Conservation (phyloP, 1,139 yeast species). For the Geotrichum carabidarum region DNA sequence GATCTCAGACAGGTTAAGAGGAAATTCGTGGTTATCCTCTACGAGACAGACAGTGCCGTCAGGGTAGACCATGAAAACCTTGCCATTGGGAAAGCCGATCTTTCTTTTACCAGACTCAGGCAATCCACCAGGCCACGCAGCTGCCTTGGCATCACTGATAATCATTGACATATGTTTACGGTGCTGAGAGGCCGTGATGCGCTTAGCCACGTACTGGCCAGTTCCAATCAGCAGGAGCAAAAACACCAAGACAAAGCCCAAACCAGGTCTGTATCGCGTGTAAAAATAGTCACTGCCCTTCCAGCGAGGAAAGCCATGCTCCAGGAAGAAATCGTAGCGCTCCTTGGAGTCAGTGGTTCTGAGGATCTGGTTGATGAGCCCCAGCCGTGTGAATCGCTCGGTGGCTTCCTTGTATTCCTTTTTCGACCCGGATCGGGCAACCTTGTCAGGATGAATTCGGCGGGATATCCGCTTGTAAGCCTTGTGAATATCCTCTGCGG, state of each 20-base stretch:
- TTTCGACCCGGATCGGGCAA: conserved; percentile 51
- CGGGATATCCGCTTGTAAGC: conserved; percentile 71
- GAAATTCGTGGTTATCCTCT: conserved; percentile 45
- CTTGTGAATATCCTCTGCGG: conserved; percentile 58
- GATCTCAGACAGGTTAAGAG: conserved; percentile 38
- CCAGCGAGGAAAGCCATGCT: conserved; percentile 84
- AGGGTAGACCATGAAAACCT: conserved; percentile 57
- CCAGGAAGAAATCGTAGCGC: conserved; percentile 78
- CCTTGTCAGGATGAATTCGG: conserved; percentile 78
- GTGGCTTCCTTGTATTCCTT: conserved; percentile 41
- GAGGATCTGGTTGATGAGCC: conserved; percentile 68
- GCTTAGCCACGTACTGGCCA: conserved; percentile 56
- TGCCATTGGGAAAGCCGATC: conserved; percentile 46
- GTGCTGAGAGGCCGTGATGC: conserved; percentile 51
- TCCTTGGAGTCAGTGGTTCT: conserved; percentile 55
- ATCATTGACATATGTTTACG: conserved; percentile 48
- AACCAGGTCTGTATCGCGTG: conserved; percentile 46
- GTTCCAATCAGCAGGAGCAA: conserved; percentile 48
- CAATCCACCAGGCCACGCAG: conserved; percentile 49
- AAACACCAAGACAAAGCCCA: conserved; percentile 49
- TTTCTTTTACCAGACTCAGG: conserved; percentile 32
- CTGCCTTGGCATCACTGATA: conserved; percentile 31
- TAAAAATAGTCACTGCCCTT: conserved; percentile 42
- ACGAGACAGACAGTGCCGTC: conserved; percentile 64
- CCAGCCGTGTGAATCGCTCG: conserved; percentile 66